phyloP scores from a whole-genome alignment of 495 filamentous ascomycete genomes.

The Physcia stellaris region DNA sequence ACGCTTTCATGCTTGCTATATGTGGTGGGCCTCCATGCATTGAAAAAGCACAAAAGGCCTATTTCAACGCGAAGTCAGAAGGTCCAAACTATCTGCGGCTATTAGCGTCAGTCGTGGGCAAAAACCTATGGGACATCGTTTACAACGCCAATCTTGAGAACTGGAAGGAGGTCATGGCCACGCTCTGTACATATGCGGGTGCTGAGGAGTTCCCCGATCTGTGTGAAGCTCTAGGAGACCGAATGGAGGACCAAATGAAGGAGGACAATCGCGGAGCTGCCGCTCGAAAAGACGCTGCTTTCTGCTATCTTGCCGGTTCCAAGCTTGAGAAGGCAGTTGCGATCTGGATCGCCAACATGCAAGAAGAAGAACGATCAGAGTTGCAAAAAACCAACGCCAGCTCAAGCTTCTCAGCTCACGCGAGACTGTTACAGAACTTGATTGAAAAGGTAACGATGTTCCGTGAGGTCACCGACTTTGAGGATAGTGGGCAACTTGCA shows the following conservation, averaged over 20 bases:
- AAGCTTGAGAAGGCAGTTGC: conserved; percentile 92
- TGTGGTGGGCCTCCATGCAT: conserved; percentile 89
- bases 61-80: conserved; percentile 68
- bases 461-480: conserved; percentile 82
- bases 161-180: conserved; percentile 96
- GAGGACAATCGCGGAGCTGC: conserved; percentile 32
- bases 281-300: conserved; percentile 72
- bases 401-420: conserved; percentile 84
- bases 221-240: conserved; percentile 91
- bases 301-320: conserved; percentile 89
- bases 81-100: conserved; percentile 87
- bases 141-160: conserved; percentile 84
- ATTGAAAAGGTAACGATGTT: conserved; percentile 99
- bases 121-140: conserved; percentile 97
- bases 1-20: conserved; percentile 97
- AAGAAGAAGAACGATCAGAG: conserved; percentile 64
- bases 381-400: conserved; percentile 52
- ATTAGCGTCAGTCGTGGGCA: conserved; percentile 80
- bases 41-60: conserved; percentile 84
- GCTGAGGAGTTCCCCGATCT: conserved; percentile 85
- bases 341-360: conserved; percentile 84
- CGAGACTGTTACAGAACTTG: conserved; percentile 73
- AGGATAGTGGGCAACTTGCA: conserved; percentile 57
- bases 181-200: conserved; percentile 87
- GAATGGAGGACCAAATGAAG: conserved; percentile 58